Base-by-base conservation (phyloP, 2,329 filamentous ascomycete genomes). In the Epichloe gansuensis region DNA sequence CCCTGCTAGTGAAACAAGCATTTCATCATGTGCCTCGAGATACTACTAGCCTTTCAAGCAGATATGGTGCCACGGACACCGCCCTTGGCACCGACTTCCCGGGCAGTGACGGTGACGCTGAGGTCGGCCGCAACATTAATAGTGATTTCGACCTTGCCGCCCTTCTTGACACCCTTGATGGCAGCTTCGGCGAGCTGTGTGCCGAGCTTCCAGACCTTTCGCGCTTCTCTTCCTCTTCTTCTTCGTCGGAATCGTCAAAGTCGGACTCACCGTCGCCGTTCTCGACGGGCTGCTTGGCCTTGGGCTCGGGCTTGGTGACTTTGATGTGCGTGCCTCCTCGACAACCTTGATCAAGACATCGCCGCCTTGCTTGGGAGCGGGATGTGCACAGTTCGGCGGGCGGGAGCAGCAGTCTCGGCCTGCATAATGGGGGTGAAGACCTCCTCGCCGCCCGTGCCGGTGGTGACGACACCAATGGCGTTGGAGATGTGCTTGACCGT, bases 121-220 rank as follows among this genome's bases (percentile, higher is more conserved):
- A 96, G 74, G 66, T 97, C 90, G 28, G 81, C 84, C 52, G 78
- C 80, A 58, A 97, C 85, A 68, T 91, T 95, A 63, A 97, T 81
- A 67, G 89, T 94, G 52, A 97, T 83, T 76, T 98, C 93, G 59
- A 98, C 82, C 76, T 95, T 95, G 63, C 81, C 81, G 54, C 82
- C 86, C 74, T 91, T 90, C 82, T 91, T 91, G 61, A 94, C 81
- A 55, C 78, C 88, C 69, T 81, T 86, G 67, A 98, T 73, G 35
- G 85, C 86, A 11, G 88, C 85, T 75, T 98, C 93, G 55, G 90
- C 91, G 55, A 98, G 80, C 34, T 84, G 76, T 58, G 77, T 82
- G 61, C 88, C 87, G 47, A 89, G 80, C 78, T 95, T 95, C 89
- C 90, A 96, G 55, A 93, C 76, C 78, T 93, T 90, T 95, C 87